These are phyloP conservation scores for Ogataea trehaloabstinens DNA, from an alignment of 805 yeast genomes.

Conservation along the genomic window DNA sequence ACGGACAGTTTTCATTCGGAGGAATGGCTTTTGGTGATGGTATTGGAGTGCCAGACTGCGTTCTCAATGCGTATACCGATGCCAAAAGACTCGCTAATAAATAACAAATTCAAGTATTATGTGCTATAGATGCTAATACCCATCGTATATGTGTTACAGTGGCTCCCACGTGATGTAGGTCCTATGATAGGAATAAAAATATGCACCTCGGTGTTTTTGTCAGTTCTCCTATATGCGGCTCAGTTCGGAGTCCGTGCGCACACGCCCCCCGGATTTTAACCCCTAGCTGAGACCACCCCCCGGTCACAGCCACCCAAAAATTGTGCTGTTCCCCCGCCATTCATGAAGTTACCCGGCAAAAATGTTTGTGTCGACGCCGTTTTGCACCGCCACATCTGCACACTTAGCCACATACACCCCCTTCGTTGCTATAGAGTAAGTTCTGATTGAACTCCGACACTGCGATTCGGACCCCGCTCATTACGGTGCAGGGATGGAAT, in stretches of 20 bases:
- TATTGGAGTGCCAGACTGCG: constrained; percentile 88
- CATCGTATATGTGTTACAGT: too few species aligned
- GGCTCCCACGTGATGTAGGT: too few species aligned
- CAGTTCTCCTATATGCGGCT: not conserved
- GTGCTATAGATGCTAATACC: too few species aligned
- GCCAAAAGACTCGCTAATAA: constrained; percentile 39
- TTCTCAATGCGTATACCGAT: constrained; percentile 57
- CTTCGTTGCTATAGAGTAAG: not conserved
- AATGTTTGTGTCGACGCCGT: not conserved
- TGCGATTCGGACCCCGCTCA: not conserved
- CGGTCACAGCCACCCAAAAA: too few species aligned
- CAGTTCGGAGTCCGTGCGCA: not conserved
- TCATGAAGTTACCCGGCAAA: not conserved
- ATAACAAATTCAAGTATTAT: constrained; percentile 2
- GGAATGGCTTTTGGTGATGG: constrained; percentile 82
- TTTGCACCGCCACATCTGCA: not conserved
- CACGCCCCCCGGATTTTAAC: not conserved
- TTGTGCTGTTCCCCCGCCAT: too few species aligned
- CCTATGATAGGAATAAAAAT: too few species aligned
- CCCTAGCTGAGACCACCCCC: not conserved
- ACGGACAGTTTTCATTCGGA: constrained; percentile 52
- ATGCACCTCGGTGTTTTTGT: too few species aligned
- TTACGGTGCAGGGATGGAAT: not conserved
- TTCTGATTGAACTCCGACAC: not conserved
- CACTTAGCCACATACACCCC: not conserved